Base-by-base conservation (phyloP, 768 basidiomycete genomes). In the Suillus placidus region DNA sequence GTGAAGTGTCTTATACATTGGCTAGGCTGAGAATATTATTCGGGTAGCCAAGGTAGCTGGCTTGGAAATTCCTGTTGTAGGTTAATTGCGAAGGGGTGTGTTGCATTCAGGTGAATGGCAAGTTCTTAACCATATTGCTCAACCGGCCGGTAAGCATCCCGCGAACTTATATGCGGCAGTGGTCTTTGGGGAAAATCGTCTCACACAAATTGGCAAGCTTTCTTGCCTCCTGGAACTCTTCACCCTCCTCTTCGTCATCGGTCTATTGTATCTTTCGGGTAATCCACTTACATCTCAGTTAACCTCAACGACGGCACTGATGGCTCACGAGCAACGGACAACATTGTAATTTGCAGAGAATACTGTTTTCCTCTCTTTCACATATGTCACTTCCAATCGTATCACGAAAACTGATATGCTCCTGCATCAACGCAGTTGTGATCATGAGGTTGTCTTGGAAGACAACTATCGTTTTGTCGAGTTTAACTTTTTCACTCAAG, bases 1-100 rank as follows among this genome's bases (percentile, higher is more conserved):
- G 26, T 38, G 6, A 32, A 34, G 49, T 57, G 62, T 55, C 18
- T 56, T 56, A 61, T 64, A 42, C 54, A 51, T 43, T 58, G 37
- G 12, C 4, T 62, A 85, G 85, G 85, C 85, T 6, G 75, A 85
- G 75, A 85, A 83, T 34, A 82, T 79, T 10, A 80, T 91, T 57
- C 76, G 77, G 6, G 74, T 84, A 42, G 90, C 89, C 0, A 76
- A 76, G 66, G 81, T 81, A 45, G 88, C 89, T 18, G 84, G 85
- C 0, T 74, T 89, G 51, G 72, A 80, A 35, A 84, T 90, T 64
- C 87, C 88, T 16, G 66, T 73, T 58, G 71, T 84, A 26, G 71
- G 74, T 34, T 78, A 64, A 73, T 60, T 40, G 38, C 0, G 26
- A 20, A 60, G 10, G 26, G 32, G 13, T 26, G 26, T 30, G 30